Evolutionary conservation across 1,284 basidiomycete genomes (phyloP), one percentile per base, ranked within the genome.

Genomic region (Pseudozyma thailandica): DNA sequence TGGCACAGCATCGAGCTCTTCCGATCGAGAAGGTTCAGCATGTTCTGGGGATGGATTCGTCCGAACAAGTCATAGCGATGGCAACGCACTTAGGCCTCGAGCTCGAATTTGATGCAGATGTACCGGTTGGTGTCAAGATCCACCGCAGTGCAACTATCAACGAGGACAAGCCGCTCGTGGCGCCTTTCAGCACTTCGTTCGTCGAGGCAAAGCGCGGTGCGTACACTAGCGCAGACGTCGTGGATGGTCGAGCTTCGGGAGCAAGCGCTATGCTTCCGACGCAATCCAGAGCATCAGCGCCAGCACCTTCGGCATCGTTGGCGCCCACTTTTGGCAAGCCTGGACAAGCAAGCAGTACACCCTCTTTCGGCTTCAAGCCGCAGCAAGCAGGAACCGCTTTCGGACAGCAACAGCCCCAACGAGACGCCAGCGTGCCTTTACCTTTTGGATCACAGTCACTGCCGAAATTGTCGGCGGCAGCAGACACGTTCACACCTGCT

Each of bases 201-300:
- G 85, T 94, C 60, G 92, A 93, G 65, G 85, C 84, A 16, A 90
- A 94, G 74, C 86, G 89, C 30, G 88, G 87, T 0, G 85, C 86
- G 4, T 83, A 90, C 33, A 85, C 86, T 6, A 87, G 90, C 51
- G 86, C 87, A 1, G 88, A 92, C 54, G 87, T 95, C 56, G 91
- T 95, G 59, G 91, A 95, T 75, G 92, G 92, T 1, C 59, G 54
- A 10, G 71, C 70, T 27, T 70, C 71, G 5, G 59, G 63, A 13
- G 71, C 57, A 15, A 56, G 52, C 18, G 46, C 62, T 1, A 35
- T 42, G 9, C 39, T 57, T 6, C 46, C 53, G 6, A 35, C 35
- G 35, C 7, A 23, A 20, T 10, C 12, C 39, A 23, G 47, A 26
- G n/a, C 33, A 9, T 49, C 48, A 28, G 53, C 33, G 1, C 16